Conservation (phyloP, 495 filamentous ascomycete genomes). For the Bryoglossum gracile region DNA sequence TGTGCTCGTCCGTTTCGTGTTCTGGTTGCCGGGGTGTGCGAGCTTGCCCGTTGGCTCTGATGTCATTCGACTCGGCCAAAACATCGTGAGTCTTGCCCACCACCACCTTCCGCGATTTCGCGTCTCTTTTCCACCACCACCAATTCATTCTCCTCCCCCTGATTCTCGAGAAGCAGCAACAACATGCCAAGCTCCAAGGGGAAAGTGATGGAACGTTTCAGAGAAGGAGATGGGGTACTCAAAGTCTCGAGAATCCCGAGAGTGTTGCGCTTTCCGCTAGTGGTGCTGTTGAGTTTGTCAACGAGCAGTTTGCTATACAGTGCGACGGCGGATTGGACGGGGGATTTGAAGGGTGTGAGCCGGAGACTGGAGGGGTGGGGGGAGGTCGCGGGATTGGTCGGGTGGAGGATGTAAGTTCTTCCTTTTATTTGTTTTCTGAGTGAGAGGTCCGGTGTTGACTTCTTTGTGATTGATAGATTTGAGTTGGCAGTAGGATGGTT, state of each 20-base stretch:
- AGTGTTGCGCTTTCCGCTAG: constrained; percentile 51
- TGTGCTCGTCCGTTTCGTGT: too few species aligned
- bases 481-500: constrained; percentile 67
- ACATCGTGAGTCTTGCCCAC: too few species aligned
- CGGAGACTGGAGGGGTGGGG: constrained; percentile 51
- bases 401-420: constrained; percentile 52
- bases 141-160: too few species aligned
- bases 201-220: constrained; percentile 2
- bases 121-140: too few species aligned
- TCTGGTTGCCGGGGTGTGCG: too few species aligned
- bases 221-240: constrained; percentile 10
- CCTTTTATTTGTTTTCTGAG: too few species aligned
- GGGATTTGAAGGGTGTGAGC: constrained; percentile 55
- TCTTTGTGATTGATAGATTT: constrained; percentile 33
- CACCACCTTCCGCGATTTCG: too few species aligned
- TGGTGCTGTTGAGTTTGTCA: constrained; percentile 54
- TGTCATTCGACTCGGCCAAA: too few species aligned
- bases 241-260: constrained; percentile 41
- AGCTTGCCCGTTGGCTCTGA: too few species aligned
- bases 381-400: constrained; percentile 53
- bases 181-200: too few species aligned
- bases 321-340: constrained; percentile 40
- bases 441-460: too few species aligned
- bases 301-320: constrained; percentile 51
- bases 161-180: too few species aligned